Base-by-base conservation (phyloP, 1,139 yeast genomes). In the Yamadazyma atmosphaerica region DNA sequence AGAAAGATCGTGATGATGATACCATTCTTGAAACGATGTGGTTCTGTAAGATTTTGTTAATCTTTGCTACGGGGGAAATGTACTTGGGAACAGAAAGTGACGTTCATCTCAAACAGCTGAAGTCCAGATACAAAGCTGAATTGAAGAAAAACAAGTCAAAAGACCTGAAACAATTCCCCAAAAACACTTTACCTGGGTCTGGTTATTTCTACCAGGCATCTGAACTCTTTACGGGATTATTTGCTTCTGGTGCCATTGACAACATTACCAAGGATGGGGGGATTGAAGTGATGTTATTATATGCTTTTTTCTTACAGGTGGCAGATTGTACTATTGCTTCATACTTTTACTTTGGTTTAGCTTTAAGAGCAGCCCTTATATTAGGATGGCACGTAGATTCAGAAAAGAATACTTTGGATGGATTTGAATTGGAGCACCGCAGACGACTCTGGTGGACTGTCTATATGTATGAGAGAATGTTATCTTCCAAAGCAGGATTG, bases 391-490 rank as follows among this genome's bases (percentile, higher is more conserved):
- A 87, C 58, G 92, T 84, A 2, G 92, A 85, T 61, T 83, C 88
- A 5, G 89, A 83, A 41, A 79, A 79, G 50, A 86, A 81, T 42
- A 67, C 71, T 22, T 55, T 84, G 38, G 72, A 81, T 40, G 61
- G 86, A 37, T 83, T 74, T 51, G 89, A 84, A 52, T 60, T 84
- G 38, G 96, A 87, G 50, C 95, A 87, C 57, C 67, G 94, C 47
- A 69, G 95, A 54, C 66, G 96, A 49, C 63, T 87, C 15, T 87
- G 95, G 92, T 87, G 96, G 96, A 86, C 95, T 0, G 90, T 86
- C 9, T 86, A 86, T 60, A 86, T 86, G 86, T 83, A 83, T 54
- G 96, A 87, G 61, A 63, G 95, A 56, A 86, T 86, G 88, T 63
- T 86, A 33, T 82, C 89, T 14, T 83, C 94, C 10, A 87, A 87